Conservation (phyloP, 2,329 filamentous ascomycete genomes). For the Periglandula ipomoeae region DNA sequence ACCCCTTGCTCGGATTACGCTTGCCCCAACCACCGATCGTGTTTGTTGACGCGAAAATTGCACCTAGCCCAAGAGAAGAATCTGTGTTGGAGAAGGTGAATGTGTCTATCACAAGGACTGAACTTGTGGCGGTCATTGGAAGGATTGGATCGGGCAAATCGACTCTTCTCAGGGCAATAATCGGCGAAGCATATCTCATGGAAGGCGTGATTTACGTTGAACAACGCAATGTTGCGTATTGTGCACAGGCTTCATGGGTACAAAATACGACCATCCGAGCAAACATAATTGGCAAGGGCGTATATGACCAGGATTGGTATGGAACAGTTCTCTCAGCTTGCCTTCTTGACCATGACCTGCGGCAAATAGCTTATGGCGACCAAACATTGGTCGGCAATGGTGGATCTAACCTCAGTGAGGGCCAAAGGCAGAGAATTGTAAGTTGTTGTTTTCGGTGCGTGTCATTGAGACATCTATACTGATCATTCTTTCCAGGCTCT, state of each 20-base stretch:
- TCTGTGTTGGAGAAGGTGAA: neutral
- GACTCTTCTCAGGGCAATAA: neutral
- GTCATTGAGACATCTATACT: neutral
- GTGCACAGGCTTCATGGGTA: neutral
- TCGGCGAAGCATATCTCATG: neutral
- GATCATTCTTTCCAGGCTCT: constrained; percentile 1
- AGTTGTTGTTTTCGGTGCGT: constrained; percentile 14
- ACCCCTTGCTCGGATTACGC: neutral
- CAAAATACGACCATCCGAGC: neutral
- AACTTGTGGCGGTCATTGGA: neutral
- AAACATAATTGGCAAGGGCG: neutral
- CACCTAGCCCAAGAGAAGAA: neutral
- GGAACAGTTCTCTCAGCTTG: neutral
- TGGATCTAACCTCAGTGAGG: constrained; percentile 27
- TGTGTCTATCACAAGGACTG: neutral
- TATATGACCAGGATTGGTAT: neutral
- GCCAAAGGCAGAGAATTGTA: constrained; percentile 23
- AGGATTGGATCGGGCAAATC: neutral
- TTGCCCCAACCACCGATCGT: neutral
- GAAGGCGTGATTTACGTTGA: neutral
- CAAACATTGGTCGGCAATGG: constrained; percentile 24
- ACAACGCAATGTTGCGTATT: neutral
- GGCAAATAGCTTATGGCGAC: constrained; percentile 20
- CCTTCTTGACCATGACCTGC: constrained; percentile 15
- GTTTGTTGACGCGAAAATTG: neutral